Conservation (phyloP, 2,329 filamentous ascomycete species). For the Diaporthe caulivora region DNA sequence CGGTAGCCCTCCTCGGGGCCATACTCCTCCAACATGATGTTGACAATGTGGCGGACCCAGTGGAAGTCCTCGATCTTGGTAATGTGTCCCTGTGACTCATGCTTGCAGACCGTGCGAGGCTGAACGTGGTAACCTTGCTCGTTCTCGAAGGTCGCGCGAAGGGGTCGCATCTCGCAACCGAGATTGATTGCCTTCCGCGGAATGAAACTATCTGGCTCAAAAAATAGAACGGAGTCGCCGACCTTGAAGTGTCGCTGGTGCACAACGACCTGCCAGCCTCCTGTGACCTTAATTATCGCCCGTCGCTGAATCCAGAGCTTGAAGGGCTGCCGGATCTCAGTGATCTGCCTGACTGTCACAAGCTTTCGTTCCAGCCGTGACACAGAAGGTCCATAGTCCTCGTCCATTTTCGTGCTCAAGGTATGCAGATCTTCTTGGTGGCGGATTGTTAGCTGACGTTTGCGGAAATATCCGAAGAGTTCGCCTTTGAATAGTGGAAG, state of each 20-base stretch:
- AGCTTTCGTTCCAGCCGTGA: conserved; percentile 48
- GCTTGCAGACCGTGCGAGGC: conserved; percentile 38
- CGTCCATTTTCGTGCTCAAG: background rate
- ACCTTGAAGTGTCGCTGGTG: conserved; percentile 33
- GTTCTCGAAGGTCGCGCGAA: conserved; percentile 38
- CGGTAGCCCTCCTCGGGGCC: conserved; percentile 35
- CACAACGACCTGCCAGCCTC: conserved; percentile 47
- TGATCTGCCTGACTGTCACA: conserved; percentile 46
- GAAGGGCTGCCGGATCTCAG: conserved; percentile 35
- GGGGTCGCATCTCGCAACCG: conserved; percentile 41
- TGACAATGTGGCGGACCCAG: conserved; percentile 39
- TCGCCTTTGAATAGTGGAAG: too few relatives aligned
- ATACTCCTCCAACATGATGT: conserved; percentile 39
- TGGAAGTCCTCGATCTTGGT: conserved; percentile 42
- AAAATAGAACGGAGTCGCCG: conserved; percentile 47
- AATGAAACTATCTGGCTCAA: conserved; percentile 51
- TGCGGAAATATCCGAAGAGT: too few relatives aligned
- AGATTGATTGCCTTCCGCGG: conserved; percentile 42
- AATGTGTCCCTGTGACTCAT: conserved; percentile 48
- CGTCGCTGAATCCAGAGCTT: conserved; percentile 33
- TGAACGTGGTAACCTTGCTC: conserved; percentile 45
- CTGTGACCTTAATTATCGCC: conserved; percentile 39
- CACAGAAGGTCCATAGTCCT: background rate
- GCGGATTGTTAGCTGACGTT: background rate
- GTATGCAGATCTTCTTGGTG: background rate